Percentiles rank a stretch among this genome's conserved stretches.
Conservation (phyloP, 331 rosid genomes). For the Pyrus hybrid region DNA sequence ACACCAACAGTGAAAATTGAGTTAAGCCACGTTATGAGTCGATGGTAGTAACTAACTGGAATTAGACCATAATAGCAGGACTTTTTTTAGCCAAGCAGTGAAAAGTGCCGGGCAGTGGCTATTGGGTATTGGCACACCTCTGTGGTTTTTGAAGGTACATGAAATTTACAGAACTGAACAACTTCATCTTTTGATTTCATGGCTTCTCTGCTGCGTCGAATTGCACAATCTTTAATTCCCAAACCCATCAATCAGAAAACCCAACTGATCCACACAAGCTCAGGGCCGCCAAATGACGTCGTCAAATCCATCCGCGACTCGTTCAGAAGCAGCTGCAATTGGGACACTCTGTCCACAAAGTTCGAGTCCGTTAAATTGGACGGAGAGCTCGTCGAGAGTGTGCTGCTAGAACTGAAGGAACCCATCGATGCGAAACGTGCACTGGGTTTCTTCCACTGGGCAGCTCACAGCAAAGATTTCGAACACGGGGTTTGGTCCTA, state of each 20-base stretch:
- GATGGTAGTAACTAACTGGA: too few relatives aligned
- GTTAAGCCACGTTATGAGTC: too few relatives aligned
- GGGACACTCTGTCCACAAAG: constrained; percentile 42
- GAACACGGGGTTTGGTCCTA: constrained; percentile 48
- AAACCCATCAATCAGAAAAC: constrained; percentile 1
- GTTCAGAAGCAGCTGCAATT: constrained; percentile 38
- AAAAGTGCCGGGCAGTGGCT: too few relatives aligned
- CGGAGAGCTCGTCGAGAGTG: constrained; percentile 32
- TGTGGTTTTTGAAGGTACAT: too few relatives aligned
- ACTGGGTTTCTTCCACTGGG: constrained; percentile 77
- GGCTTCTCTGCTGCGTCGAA: constrained; percentile 3
- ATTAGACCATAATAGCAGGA: too few relatives aligned
- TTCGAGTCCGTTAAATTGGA: constrained; percentile 29
- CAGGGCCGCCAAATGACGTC: not conserved
- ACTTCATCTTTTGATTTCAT: not conserved
- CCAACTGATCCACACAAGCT: constrained; percentile 15
- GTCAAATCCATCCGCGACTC: constrained; percentile 31
- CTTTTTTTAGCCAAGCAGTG: not conserved
- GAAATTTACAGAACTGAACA: too few relatives aligned
- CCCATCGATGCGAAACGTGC: constrained; percentile 64
- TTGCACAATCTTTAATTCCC: not conserved
- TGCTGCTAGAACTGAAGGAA: constrained; percentile 39
- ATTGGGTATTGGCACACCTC: too few relatives aligned
- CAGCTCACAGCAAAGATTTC: constrained; percentile 26
- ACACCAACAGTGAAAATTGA: too few relatives aligned